A percentile compares a stretch with the other conserved stretches of the same genome.
Evolutionary conservation across 2,329 filamentous ascomycete species (phyloP).

Genomic region (Endoconidiophora laricicola): DNA sequence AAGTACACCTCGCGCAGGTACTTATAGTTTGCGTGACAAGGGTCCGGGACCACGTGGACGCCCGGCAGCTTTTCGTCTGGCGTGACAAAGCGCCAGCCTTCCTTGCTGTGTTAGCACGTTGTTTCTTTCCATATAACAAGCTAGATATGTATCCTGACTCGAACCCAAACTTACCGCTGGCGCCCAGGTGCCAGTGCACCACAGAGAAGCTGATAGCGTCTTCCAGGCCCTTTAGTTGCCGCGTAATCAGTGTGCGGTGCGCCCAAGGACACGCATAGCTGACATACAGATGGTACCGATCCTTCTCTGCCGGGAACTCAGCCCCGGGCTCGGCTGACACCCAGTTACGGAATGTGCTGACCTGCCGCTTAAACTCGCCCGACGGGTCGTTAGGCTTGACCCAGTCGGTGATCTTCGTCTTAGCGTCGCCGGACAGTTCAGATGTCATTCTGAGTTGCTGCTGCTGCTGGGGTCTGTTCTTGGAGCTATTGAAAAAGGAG

Average conservation of each 20-base stretch:
- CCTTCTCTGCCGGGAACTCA: slow-evolving; percentile 70
- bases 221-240: slow-evolving; percentile 82
- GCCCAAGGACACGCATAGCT: slow-evolving; percentile 94
- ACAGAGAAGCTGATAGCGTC: slow-evolving; percentile 61
- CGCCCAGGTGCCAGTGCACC: slow-evolving; percentile 81
- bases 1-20: slow-evolving; percentile 71
- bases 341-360: slow-evolving; percentile 64
- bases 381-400: slow-evolving; percentile 58
- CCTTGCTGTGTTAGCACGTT: slow-evolving; percentile 28
- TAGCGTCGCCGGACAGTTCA: background rate
- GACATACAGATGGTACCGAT: slow-evolving; percentile 85
- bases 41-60: slow-evolving; percentile 48
- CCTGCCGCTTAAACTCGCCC: slow-evolving; percentile 85
- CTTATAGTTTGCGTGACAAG: slow-evolving; percentile 50
- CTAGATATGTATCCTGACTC: background rate
- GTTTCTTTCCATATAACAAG: background rate
- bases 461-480: too few species aligned
- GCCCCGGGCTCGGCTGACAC: slow-evolving; percentile 58
- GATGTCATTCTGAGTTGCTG: background rate
- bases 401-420: slow-evolving; percentile 56
- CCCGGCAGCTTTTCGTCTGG: slow-evolving; percentile 37
- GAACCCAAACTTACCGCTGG: slow-evolving; percentile 27
- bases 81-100: slow-evolving; percentile 60
- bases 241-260: slow-evolving; percentile 70
- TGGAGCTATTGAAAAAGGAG: too few species aligned